Evolutionary conservation across 2,329 filamentous ascomycete species (phyloP), one percentile per base, ranked within the genome.

Genomic region (Penicillium sp.): DNA sequence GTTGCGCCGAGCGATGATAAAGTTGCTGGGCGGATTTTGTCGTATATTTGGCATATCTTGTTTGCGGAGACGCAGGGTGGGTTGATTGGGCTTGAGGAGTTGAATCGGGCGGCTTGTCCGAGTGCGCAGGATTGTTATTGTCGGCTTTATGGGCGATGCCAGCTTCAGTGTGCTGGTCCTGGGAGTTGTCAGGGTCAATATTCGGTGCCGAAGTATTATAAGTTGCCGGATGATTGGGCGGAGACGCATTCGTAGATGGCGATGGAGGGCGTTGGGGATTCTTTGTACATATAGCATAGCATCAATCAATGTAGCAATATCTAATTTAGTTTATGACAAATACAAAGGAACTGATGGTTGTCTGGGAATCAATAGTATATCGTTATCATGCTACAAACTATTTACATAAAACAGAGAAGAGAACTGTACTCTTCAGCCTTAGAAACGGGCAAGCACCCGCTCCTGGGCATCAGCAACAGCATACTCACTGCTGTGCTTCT

Each of bases 391-490:
- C 34, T 55, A 52, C 45, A 51, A 36, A 51, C 46, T 63, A 57
- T 53, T 36, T 51, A 51, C 41, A 54, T 34, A 21, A 7, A 32
- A 27, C 15, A n/a, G n/a, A 37, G 27, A 17, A 7, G 2, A 4
- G 27, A 13, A 18, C 5, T 12, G 20, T 18, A 12, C 18, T 24
- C 15, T 15, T n/a, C n/a, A n/a, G n/a, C n/a, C 40, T 34, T 71
- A 78, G 56, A 90, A 88, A 62, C 88, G 80, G 39, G 86, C 78
- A 71, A 88, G 78, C n/a, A 92, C 89, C 75, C 88, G 90, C 70
- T 85, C 77, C 72, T 85, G 77, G 5, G 83, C 86, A 68, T 95
- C 90, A 67, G 87, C 84, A 75, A 96, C 64, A 41, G 92, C 92
- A 86, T 88, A 96, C 17, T 85, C 84, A 67, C 82, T 87, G 40